Base-by-base conservation (phyloP, 352 stramenopile species). In the Globisporangium spinosum region DNA sequence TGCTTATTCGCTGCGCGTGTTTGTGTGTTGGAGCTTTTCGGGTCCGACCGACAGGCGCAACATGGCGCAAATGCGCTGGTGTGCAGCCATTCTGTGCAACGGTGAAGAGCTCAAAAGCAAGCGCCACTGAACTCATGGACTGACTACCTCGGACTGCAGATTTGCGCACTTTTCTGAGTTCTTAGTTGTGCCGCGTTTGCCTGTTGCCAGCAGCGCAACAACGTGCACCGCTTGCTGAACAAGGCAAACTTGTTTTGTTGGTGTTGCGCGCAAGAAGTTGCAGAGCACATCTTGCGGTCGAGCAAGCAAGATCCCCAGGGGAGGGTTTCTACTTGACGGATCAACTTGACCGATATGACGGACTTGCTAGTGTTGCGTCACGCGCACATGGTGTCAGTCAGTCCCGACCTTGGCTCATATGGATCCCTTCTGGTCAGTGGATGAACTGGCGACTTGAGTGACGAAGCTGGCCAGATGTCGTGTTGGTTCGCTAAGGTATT, bases 391-490 rank as follows among this genome's bases (percentile, higher is more conserved):
- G 43, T 22, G 43, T 23, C 55, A 47, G 43, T 23, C 55, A 47
- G 22, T 29, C 29, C 55, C 20, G 53, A 58, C 27, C 40, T 40
- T 59, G 53, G 17, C 43, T 40, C 55, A 22, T 27, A 13, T 61
- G 9, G 29, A 35, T 29, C n/a, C 20, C 29, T 43, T 60, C 55
- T 60, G 29, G 55, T 47, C 55, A 61, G 55, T 22, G 55, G 17
- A 35, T 8, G 20, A 9, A 47, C 55, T 61, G 55, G 55, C 55
- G 55, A 45, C 29, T 61, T 22, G 55, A 61, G 29, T 61, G 55
- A 47, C 55, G 55, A 34, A 34, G 29, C 29, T 13, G 20, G 20
- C 27, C 55, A 60, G 27, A 32, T 60, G 38, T 15, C 13, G 12
- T 45, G 51, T 13, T 45, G 38, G 38, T 3, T 45, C 23, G 12